Conservation (phyloP, 257 asterid species). For the Scutellaria galericulata region DNA sequence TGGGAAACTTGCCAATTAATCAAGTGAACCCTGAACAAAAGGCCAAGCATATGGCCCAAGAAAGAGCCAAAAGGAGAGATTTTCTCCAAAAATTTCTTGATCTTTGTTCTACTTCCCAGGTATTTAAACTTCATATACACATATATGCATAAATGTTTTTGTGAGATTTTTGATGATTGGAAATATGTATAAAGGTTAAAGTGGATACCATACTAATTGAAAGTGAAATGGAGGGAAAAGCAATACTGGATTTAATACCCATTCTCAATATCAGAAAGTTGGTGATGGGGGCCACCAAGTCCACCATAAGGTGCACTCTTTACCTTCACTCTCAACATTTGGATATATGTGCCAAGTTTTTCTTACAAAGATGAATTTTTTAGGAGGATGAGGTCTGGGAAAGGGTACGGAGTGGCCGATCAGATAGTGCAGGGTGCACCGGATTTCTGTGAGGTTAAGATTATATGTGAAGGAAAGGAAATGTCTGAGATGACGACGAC, state of each 20-base stretch:
- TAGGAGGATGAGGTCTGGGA: slow-evolving; percentile 59
- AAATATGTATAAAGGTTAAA: slow-evolving; percentile 47
- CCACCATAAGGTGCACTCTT: slow-evolving; percentile 53
- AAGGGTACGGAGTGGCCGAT: slow-evolving; percentile 49
- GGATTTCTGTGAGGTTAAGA: slow-evolving; percentile 68
- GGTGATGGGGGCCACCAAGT: slow-evolving; percentile 60
- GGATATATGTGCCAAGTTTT: neutral
- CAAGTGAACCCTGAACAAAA: slow-evolving; percentile 67
- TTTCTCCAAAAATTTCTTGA: slow-evolving; percentile 61
- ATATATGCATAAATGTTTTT: neutral
- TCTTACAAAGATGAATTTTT: neutral
- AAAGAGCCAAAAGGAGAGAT: slow-evolving; percentile 56
- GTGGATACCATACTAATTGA: slow-evolving; percentile 77
- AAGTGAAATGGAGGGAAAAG: slow-evolving; percentile 73
- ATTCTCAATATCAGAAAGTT: slow-evolving; percentile 69
- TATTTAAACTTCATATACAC: slow-evolving; percentile 8
- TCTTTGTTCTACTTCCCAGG: slow-evolving; percentile 60
- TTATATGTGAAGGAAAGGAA: slow-evolving; percentile 81
- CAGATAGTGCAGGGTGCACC: slow-evolving; percentile 61
- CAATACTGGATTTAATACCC: slow-evolving; percentile 80
- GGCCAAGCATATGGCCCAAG: slow-evolving; percentile 51
- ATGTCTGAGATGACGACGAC: slow-evolving; percentile 33
- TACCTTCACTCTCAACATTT: neutral
- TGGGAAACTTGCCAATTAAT: slow-evolving; percentile 65
- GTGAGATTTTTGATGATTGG: neutral